These are phyloP conservation scores for Craspedostauros australis DNA, from an alignment of 108 stramenopile genomes.

Conservation along the genomic window DNA sequence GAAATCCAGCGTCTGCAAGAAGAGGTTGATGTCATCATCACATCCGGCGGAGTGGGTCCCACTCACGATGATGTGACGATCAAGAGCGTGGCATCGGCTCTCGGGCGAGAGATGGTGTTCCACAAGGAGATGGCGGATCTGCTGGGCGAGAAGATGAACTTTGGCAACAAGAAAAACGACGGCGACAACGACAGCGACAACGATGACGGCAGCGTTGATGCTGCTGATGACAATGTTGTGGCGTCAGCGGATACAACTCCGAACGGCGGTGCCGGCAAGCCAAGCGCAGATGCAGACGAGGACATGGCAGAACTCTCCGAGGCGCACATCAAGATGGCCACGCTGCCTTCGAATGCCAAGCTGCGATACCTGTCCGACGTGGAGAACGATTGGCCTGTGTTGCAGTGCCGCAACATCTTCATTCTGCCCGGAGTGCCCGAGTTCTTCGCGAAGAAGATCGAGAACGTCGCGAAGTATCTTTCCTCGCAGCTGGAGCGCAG, in stretches of 20 bases:
- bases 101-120: constrained; percentile 55
- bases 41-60: constrained; percentile 94
- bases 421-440: constrained; percentile 91
- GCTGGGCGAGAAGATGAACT: constrained; percentile 38
- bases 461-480: constrained; percentile 63
- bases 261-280: no score
- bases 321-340: constrained; percentile 84
- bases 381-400: constrained; percentile 69
- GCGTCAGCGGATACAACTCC: no score
- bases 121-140: constrained; percentile 87
- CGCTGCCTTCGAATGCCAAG: constrained; percentile 53
- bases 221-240: no score
- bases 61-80: constrained; percentile 98
- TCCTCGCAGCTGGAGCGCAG: constrained; percentile 54
- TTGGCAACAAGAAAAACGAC: no score
- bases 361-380: constrained; percentile 57
- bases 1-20: constrained; percentile 64
- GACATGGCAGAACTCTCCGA: constrained; percentile 58
- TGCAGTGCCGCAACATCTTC: constrained; percentile 89
- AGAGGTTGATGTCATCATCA: constrained; percentile 84
- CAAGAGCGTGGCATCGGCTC: constrained; percentile 79
- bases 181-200: constrained; percentile 10
- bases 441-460: constrained; percentile 83
- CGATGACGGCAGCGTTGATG: constrained; percentile 13
- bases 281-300: no score